Evolutionary conservation across 2,329 filamentous ascomycete genomes (phyloP).

Genomic region (Aureobasidium sp.): DNA sequence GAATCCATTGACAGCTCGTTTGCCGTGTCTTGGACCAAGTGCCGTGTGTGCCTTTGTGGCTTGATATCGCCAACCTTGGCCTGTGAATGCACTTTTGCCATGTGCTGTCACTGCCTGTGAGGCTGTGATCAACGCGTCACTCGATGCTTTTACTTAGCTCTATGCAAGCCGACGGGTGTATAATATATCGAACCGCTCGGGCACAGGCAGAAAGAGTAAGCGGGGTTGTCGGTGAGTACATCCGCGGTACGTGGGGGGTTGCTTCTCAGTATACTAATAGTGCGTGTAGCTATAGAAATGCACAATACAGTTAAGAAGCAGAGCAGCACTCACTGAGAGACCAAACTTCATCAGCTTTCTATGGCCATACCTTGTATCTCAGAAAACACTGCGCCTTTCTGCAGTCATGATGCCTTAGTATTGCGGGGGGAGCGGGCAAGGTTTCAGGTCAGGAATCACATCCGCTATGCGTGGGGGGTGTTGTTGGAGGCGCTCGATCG

Average conservation of each 20-base stretch:
- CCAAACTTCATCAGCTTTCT: no score
- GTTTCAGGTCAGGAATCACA: no score
- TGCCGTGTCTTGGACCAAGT: not conserved
- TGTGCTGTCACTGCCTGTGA: not conserved
- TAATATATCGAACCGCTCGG: not conserved
- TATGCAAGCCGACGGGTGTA: not conserved
- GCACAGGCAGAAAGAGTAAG: not conserved
- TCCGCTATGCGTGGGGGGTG: not conserved
- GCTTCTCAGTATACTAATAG: no score
- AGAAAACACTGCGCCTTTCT: no score
- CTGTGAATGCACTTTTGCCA: not conserved
- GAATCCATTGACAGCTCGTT: not conserved
- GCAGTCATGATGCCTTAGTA: no score
- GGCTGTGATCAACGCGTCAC: not conserved
- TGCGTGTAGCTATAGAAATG: no score
- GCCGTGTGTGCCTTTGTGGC: not conserved
- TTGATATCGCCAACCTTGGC: not conserved
- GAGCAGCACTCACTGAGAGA: no score
- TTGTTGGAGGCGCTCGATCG: not conserved
- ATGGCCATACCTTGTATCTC: no score
- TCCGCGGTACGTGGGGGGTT: not conserved
- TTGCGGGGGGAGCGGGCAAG: no score
- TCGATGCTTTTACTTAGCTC: not conserved
- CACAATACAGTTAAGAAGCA: no score
- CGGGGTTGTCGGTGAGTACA: not conserved